Evolutionary conservation across 2,329 filamentous ascomycete genomes (phyloP).

Genomic region (Beauveria asiatica): DNA sequence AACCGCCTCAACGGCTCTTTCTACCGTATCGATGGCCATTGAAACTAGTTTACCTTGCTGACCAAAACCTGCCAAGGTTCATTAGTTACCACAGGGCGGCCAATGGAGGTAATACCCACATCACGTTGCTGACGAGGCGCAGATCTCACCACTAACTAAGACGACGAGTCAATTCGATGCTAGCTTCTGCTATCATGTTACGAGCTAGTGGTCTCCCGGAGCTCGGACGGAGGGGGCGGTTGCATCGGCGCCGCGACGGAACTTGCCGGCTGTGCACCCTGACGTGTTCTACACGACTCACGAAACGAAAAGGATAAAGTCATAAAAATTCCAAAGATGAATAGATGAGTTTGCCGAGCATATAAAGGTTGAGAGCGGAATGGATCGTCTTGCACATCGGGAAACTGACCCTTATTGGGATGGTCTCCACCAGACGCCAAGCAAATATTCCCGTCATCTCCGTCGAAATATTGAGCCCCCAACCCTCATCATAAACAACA

Average conservation of each 20-base stretch:
- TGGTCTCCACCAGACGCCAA: neutral
- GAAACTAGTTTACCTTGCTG: no score
- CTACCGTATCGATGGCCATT: no score
- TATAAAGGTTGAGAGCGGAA: neutral
- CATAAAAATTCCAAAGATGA: neutral
- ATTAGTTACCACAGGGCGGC: no score
- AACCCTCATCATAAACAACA: neutral
- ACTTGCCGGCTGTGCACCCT: no score
- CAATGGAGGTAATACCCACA: neutral
- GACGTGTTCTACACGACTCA: no score
- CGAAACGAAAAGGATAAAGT: no score
- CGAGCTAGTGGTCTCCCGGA: neutral
- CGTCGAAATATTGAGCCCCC: neutral
- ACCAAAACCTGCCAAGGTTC: no score
- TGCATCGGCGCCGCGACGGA: no score
- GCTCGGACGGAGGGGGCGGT: neutral
- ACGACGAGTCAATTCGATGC: neutral
- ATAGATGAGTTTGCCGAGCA: neutral
- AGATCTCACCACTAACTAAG: neutral
- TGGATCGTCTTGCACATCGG: neutral
- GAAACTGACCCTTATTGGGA: neutral
- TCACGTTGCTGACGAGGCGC: neutral
- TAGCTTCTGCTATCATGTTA: neutral
- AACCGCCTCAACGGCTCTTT: no score
- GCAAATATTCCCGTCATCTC: neutral